Evolutionary conservation across 805 yeast genomes (phyloP).

Genomic region (Saturnispora saitoi): DNA sequence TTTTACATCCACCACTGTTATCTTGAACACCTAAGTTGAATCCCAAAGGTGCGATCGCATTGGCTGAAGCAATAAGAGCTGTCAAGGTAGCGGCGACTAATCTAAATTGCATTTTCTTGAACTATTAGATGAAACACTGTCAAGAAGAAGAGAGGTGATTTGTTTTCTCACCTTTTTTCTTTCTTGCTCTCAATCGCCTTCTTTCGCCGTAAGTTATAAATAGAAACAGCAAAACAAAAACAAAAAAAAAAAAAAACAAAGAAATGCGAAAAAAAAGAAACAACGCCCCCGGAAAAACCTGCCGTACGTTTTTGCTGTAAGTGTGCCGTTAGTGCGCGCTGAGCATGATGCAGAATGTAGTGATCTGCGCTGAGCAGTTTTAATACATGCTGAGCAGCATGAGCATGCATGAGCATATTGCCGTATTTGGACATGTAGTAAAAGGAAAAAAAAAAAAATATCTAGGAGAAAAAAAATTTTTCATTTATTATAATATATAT

Average conservation of each 20-base stretch:
- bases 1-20: slow-evolving; percentile 67
- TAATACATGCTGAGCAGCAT: no score
- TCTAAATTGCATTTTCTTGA: slow-evolving; percentile 14
- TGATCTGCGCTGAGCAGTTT: no score
- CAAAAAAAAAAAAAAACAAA: background rate
- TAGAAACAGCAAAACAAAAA: background rate
- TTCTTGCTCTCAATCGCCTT: no score
- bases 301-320: no score
- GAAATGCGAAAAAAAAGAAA: no score
- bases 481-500: background rate
- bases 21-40: slow-evolving; percentile 82
- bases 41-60: slow-evolving; percentile 39
- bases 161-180: no score
- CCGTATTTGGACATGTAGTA: no score
- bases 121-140: background rate
- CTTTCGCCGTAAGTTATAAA: no score
- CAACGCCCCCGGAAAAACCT: no score
- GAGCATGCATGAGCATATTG: no score
- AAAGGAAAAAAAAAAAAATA: background rate
- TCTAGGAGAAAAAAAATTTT: background rate
- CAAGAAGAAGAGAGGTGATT: background rate
- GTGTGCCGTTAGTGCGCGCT: no score
- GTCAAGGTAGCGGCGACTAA: slow-evolving; percentile 21
- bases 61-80: slow-evolving; percentile 13
- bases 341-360: no score